Evolutionary conservation across 2,329 filamentous ascomycete species (phyloP).

Genomic region (Aphanoascus verrucosus): DNA sequence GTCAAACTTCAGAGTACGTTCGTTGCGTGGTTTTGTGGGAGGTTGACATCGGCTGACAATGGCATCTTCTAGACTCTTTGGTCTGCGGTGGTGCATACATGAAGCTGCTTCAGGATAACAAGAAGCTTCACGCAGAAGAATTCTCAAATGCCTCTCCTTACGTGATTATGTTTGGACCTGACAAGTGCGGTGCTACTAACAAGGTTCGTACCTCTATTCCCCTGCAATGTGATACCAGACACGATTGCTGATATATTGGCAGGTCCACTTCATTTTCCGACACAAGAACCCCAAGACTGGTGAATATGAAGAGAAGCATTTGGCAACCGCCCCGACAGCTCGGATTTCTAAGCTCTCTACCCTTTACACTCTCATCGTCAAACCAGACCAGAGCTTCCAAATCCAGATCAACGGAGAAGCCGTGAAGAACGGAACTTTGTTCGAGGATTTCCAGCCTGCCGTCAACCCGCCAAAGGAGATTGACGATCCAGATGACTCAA

Average conservation of each 20-base stretch:
- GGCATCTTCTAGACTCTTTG: conserved; percentile 58
- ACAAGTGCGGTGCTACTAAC: conserved; percentile 98
- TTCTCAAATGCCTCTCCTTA: conserved; percentile 97
- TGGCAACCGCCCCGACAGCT: conserved; percentile 70
- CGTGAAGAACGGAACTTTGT: conserved; percentile 77
- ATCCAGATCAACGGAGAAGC: conserved; percentile 85
- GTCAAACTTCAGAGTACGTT: conserved; percentile 93
- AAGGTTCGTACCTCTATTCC: conserved; percentile 54
- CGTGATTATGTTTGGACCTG: conserved; percentile 99
- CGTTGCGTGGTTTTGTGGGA: not conserved
- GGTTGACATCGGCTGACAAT: conserved; percentile 6
- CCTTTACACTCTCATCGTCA: conserved; percentile 93
- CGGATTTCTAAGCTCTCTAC: conserved; percentile 84
- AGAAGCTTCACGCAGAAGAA: conserved; percentile 91
- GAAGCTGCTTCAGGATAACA: conserved; percentile 97
- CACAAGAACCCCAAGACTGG: conserved; percentile 99
- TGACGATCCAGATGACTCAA: conserved; percentile 83
- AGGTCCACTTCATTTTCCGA: conserved; percentile 91
- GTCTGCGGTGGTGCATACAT: conserved; percentile 98
- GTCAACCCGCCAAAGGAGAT: conserved; percentile 95
- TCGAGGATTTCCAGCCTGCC: conserved; percentile 86
- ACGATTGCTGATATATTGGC: conserved; percentile 15
- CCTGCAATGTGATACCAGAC: not conserved
- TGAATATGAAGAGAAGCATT: conserved; percentile 99
- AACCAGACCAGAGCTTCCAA: conserved; percentile 89